A percentile compares a stretch with the other conserved stretches of the same genome.
These are phyloP conservation scores for Fusarium austroafricanum DNA, from an alignment of 2,329 filamentous ascomycete genomes.

Conservation along the genomic window DNA sequence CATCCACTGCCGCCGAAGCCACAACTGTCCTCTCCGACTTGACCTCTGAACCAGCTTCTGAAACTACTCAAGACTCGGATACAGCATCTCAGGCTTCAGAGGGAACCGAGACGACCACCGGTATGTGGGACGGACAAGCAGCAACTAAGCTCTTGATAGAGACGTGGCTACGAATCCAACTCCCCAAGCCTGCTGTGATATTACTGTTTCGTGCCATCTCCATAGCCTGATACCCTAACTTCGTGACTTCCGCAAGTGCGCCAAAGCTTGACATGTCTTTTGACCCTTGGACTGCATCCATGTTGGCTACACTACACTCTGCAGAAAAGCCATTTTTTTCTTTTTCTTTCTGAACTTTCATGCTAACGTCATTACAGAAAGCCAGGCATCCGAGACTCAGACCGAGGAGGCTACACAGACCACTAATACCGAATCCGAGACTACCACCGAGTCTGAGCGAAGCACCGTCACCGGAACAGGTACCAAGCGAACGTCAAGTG, in stretches of 20 bases:
- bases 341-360: background rate
- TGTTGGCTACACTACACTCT: constrained; percentile 19
- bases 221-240: constrained; percentile 5
- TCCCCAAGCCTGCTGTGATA: constrained; percentile 36
- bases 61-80: constrained; percentile 18
- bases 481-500: constrained; percentile 50
- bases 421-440: constrained; percentile 31
- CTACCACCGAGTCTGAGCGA: constrained; percentile 39
- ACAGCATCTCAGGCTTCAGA: constrained; percentile 32
- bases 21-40: constrained; percentile 13
- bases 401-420: constrained; percentile 38
- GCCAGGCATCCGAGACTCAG: constrained; percentile 24
- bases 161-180: constrained; percentile 21
- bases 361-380: constrained; percentile 27
- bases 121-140: constrained; percentile 48
- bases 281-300: constrained; percentile 8
- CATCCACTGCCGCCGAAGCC: constrained; percentile 17
- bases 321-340: background rate
- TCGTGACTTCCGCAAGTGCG: constrained; percentile 42
- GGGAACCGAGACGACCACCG: constrained; percentile 39
- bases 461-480: constrained; percentile 51
- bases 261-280: constrained; percentile 5
- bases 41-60: constrained; percentile 24
- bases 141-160: constrained; percentile 17
- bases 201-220: constrained; percentile 27